Evolutionary conservation across 768 basidiomycete genomes (phyloP).

Genomic region (Strobilomyces dryophilus): DNA sequence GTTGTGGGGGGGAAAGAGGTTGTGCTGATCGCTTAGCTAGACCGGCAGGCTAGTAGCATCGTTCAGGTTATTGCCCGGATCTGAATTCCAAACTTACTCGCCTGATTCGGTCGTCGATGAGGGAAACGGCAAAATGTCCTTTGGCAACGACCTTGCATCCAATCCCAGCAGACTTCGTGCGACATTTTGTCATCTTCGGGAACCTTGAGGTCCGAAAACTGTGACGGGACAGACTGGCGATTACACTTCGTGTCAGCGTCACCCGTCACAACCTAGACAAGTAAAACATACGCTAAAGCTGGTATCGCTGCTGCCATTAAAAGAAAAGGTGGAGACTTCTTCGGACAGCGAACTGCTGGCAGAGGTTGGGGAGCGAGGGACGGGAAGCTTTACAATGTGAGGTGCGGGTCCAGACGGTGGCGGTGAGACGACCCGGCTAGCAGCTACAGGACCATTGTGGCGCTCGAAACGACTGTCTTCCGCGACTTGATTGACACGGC

Average conservation of each 20-base stretch:
- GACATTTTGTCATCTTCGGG: neutral
- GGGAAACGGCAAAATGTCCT: neutral
- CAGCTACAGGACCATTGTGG: neutral
- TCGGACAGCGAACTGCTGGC: slow-evolving; percentile 15
- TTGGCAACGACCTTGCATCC: neutral
- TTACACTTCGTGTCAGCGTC: neutral
- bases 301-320: slow-evolving; percentile 10
- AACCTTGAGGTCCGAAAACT: neutral
- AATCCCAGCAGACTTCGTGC: neutral
- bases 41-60: neutral
- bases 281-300: slow-evolving; percentile 16
- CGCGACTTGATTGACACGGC: neutral
- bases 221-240: slow-evolving; percentile 19
- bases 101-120: slow-evolving; percentile 10
- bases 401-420: neutral
- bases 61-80: neutral
- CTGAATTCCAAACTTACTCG: neutral
- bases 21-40: neutral
- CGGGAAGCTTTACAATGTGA: slow-evolving; percentile 11
- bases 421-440: slow-evolving; percentile 5
- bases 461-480: neutral
- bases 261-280: neutral
- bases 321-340: slow-evolving; percentile 14
- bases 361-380: slow-evolving; percentile 13
- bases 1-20: neutral